phyloP scores from a whole-genome alignment of 2,329 filamentous ascomycete species.

The Lithohypha guttulata region DNA sequence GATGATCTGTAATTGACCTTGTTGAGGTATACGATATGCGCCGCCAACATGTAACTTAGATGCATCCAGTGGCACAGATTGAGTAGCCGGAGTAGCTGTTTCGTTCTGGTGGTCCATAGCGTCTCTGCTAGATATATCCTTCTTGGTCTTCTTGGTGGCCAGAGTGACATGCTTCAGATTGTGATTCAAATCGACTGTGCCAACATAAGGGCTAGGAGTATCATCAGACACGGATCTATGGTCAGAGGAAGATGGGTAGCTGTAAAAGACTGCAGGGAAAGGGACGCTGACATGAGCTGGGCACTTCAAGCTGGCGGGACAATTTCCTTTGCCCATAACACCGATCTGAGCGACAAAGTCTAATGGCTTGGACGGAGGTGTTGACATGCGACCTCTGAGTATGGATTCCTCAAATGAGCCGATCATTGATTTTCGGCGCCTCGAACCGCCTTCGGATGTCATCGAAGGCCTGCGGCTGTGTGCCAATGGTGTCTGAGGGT shows the following conservation, averaged over 20 bases:
- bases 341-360: conserved; percentile 94
- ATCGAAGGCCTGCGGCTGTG: conserved; percentile 58
- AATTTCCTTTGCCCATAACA: conserved; percentile 78
- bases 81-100: conserved; percentile 13
- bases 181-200: conserved; percentile 82
- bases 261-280: conserved; percentile 94
- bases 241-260: conserved; percentile 60
- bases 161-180: conserved; percentile 43
- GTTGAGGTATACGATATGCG: conserved; percentile 85
- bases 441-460: conserved; percentile 60
- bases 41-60: conserved; percentile 65
- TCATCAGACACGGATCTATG: conserved; percentile 60
- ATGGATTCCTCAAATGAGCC: conserved; percentile 98
- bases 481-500: conserved; percentile 42
- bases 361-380: conserved; percentile 80
- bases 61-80: conserved; percentile 44
- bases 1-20: conserved; percentile 90
- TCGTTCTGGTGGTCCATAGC: not conserved
- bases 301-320: conserved; percentile 73
- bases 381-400: conserved; percentile 89
- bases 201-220: conserved; percentile 91
- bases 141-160: conserved; percentile 3
- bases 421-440: conserved; percentile 90
- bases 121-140: not conserved
- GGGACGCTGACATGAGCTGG: conserved; percentile 82